Percentiles rank a stretch among this genome's conserved stretches.
phyloP scores from a whole-genome alignment of 148 eudicot genomes.

The Rhododendron griersonianum region DNA sequence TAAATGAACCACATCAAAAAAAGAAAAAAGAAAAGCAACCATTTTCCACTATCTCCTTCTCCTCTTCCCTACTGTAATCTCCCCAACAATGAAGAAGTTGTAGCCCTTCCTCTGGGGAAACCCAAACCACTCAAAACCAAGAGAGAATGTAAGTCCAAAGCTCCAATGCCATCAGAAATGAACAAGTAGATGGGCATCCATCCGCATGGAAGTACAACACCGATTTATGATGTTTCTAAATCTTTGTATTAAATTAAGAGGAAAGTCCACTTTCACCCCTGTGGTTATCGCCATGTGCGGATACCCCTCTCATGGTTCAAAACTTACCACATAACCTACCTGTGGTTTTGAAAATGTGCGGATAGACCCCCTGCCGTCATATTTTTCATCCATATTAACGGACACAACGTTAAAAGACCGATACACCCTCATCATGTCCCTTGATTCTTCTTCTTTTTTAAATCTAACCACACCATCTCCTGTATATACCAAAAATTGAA shows the following conservation, averaged over 20 bases:
- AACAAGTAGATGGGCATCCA: not conserved
- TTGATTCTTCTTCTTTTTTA: too few species aligned
- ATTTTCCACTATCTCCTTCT: not conserved
- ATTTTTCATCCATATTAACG: too few species aligned
- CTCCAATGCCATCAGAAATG: not conserved
- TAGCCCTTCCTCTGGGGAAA: not conserved
- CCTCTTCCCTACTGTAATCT: not conserved
- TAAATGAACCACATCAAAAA: not conserved
- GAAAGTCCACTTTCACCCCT: too few species aligned
- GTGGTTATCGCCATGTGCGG: too few species aligned
- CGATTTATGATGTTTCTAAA: not conserved
- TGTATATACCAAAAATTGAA: too few species aligned
- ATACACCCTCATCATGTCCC: too few species aligned
- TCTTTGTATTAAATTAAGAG: not conserved
- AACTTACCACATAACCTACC: too few species aligned
- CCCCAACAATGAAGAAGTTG: not conserved
- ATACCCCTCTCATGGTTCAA: too few species aligned
- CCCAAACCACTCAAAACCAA: not conserved
- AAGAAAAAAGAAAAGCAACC: not conserved
- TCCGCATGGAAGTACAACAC: not conserved
- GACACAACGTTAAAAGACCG: too few species aligned
- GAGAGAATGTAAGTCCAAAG: not conserved
- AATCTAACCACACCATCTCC: too few species aligned
- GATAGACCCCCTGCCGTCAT: too few species aligned
- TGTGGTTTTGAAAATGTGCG: too few species aligned